Conservation (phyloP, 1,284 basidiomycete genomes). For the Ustilago cynodontis region DNA sequence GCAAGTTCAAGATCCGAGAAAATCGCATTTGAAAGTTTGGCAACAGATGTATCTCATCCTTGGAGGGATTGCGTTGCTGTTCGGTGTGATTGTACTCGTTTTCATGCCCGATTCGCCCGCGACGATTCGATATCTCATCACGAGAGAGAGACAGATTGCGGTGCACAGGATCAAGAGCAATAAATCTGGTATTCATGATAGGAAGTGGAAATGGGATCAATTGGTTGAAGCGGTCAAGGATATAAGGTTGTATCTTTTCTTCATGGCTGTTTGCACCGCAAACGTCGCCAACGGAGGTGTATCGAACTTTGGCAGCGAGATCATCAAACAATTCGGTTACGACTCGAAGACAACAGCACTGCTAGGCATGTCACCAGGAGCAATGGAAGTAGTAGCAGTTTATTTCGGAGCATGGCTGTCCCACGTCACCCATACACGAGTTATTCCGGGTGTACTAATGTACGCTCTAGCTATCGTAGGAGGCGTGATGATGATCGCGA, state of each 20-base stretch:
- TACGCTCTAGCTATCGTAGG: slow-evolving; percentile 59
- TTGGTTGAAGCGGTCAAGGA: slow-evolving; percentile 74
- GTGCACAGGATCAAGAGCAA: slow-evolving; percentile 75
- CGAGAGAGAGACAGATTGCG: slow-evolving; percentile 74
- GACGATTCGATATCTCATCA: slow-evolving; percentile 68
- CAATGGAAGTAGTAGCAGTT: slow-evolving; percentile 57
- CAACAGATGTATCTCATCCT: slow-evolving; percentile 64
- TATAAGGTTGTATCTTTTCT: slow-evolving; percentile 69
- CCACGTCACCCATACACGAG: slow-evolving; percentile 36
- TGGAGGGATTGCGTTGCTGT: slow-evolving; percentile 53
- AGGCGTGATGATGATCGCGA: slow-evolving; percentile 55
- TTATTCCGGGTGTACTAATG: slow-evolving; percentile 58
- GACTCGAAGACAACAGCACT: slow-evolving; percentile 59
- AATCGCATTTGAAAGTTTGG: slow-evolving; percentile 49
- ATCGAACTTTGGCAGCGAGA: slow-evolving; percentile 62
- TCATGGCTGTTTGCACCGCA: slow-evolving; percentile 45
- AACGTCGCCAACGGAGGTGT: slow-evolving; percentile 61
- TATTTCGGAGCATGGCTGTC: slow-evolving; percentile 56
- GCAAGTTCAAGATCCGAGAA: slow-evolving; percentile 36
- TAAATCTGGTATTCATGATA: slow-evolving; percentile 74
- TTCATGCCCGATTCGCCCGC: slow-evolving; percentile 59
- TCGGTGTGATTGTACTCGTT: slow-evolving; percentile 48
- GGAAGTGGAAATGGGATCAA: slow-evolving; percentile 74
- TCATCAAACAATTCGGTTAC: slow-evolving; percentile 66
- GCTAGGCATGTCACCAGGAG: slow-evolving; percentile 64